These are phyloP conservation scores for Tetracladium setigerum DNA, from an alignment of 495 filamentous ascomycete species.

Conservation along the genomic window DNA sequence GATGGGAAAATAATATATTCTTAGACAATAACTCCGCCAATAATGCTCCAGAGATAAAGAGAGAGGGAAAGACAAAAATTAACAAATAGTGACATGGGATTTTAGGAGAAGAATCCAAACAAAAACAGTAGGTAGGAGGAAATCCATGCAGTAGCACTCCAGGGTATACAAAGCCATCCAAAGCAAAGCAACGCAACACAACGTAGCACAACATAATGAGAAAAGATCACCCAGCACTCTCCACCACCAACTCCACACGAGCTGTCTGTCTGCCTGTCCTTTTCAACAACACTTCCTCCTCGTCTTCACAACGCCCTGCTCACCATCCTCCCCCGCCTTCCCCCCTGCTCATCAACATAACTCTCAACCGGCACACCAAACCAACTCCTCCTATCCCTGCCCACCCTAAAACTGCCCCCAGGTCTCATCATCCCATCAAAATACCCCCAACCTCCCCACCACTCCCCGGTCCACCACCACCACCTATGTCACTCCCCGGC, in stretches of 20 bases:
- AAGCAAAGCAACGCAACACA: background rate
- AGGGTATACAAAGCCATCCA: too few relatives aligned
- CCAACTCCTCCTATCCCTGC: constrained; percentile 57
- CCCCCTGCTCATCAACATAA: constrained; percentile 25
- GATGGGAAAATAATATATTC: too few relatives aligned
- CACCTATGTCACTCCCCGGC: constrained; percentile 5
- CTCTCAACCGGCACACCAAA: constrained; percentile 45
- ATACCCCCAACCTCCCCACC: constrained; percentile 13
- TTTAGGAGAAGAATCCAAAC: too few relatives aligned
- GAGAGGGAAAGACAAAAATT: too few relatives aligned
- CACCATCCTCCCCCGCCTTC: constrained; percentile 20
- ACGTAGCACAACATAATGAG: too few relatives aligned
- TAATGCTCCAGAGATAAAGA: too few relatives aligned
- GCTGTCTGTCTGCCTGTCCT: background rate
- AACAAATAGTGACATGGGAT: too few relatives aligned
- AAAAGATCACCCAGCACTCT: too few relatives aligned
- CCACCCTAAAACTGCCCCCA: constrained; percentile 53
- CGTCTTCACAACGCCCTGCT: constrained; percentile 23
- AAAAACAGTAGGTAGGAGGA: too few relatives aligned
- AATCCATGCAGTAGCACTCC: too few relatives aligned
- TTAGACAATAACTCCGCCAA: too few relatives aligned
- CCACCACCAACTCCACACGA: background rate
- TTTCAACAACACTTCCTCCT: constrained; percentile 42
- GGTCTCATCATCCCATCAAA: constrained; percentile 38
- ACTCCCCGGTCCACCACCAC: constrained; percentile 1